Evolutionary conservation across 257 asterid genomes (phyloP).

Genomic region (Capsicum baccatum): DNA sequence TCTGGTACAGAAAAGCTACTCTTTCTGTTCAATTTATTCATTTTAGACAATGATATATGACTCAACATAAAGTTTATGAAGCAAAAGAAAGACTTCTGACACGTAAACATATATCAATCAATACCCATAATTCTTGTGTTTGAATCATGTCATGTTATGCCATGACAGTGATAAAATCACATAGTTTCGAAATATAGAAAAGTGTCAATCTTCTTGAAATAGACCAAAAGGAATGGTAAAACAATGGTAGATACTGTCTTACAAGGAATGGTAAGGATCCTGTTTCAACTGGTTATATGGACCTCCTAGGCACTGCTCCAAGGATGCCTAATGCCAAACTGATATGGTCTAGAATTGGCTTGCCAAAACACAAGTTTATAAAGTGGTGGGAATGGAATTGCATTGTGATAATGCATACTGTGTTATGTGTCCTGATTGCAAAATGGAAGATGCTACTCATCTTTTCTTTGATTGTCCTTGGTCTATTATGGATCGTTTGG

Average conservation of each 20-base stretch:
- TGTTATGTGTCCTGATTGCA: too few relatives aligned
- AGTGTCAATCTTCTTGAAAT: constrained; percentile 6
- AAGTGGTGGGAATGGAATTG: too few relatives aligned
- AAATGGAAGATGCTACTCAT: too few relatives aligned
- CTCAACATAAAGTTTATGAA: background rate
- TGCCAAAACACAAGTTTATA: too few relatives aligned
- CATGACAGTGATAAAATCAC: constrained; percentile 3
- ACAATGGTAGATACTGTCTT: too few relatives aligned
- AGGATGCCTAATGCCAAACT: too few relatives aligned
- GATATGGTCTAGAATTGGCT: too few relatives aligned
- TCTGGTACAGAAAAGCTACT: background rate
- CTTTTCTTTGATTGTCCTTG: too few relatives aligned
- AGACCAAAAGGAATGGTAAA: background rate
- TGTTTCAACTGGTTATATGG: too few relatives aligned
- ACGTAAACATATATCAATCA: background rate
- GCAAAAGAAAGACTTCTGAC: background rate
- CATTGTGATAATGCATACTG: too few relatives aligned
- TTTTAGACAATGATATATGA: background rate
- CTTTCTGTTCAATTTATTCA: background rate
- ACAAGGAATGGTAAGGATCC: background rate
- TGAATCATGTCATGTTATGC: background rate
- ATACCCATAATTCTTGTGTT: background rate
- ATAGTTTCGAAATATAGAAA: background rate
- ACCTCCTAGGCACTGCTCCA: too few relatives aligned
- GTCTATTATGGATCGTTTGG: too few relatives aligned